Evolutionary conservation across 768 basidiomycete genomes (phyloP), one percentile per base, ranked within the genome.

Genomic region (Lentinula guzmanii): DNA sequence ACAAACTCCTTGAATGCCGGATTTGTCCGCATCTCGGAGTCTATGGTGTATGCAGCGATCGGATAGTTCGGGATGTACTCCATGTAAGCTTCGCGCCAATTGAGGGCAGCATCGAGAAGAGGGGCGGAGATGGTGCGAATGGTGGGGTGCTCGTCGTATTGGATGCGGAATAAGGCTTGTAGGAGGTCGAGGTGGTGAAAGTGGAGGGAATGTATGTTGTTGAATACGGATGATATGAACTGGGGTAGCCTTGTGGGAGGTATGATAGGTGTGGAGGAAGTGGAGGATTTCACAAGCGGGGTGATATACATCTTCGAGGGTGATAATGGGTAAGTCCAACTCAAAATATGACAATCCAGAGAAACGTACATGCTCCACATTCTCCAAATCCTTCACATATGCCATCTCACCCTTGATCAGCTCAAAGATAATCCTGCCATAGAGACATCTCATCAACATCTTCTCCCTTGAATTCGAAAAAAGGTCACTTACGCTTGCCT

Each of bases 391-490:
- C 66, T 87, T 90, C 34, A 97, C 94, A 69, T 95, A 97, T 33
- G 86, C 84, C 93, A 96, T 96, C 72, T 97, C 94, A 64, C 91
- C 91, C 72, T 95, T 92, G 72, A 97, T 96, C 62, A 96, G 72
- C 75, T 97, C 94, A 68, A 95, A 97, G 56, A 96, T 94, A 67
- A 93, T 87, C 43, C 93, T 94, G 65, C 39, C 48, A 7, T 62
- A 42, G 21, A 55, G 15, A 15, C 15, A 18, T 15, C 13, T 33
- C 0, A 52, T 43, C 8, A 46, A 5, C 8, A 53, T 18, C 52
- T 24, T 52, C 28, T 15, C 28, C 28, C 52, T 45, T 33, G 33
- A 28, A 15, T 8, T 16, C 31, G 24, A 39, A 18, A 54, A 50
- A 52, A 48, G 28, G 57, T 42, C 62, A 73, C 91, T 73, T 70